Base-by-base conservation (phyloP, 768 basidiomycete species). In the Tylopilus intermedius region DNA sequence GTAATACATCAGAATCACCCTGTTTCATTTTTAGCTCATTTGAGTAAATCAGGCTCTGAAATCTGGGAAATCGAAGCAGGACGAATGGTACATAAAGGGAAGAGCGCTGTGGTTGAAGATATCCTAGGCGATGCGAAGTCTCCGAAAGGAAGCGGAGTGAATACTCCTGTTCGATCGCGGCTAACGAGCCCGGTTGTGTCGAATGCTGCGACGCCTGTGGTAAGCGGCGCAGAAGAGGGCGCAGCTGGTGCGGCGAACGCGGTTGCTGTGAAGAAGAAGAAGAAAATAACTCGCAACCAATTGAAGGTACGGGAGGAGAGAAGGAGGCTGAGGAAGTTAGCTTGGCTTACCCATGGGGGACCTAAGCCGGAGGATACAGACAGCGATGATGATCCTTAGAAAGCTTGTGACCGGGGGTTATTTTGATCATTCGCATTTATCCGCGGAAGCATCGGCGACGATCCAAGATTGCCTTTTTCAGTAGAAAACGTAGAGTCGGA, bases 61-160 rank as follows among this genome's bases (percentile, higher is more conserved):
- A 94, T 94, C 58, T 98, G 95, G 94, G 80, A 94, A 64, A 83
- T 98, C 62, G 91, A 94, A 46, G 83, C 70, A 46, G 94, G 94
- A 10, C 80, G 80, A 27, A 77, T 98, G 72, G 84, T 84, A 32
- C 89, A 89, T 59, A 84, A 92, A 75, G 94, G 94, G 63, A 97
- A 96, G 71, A 74, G 79, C 4, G 83, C 90, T 13, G 76, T 93
- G 42, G 77, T 93, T 41, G 94, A 97, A 62, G 93, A 94, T 61
- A 80, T 80, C 2, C 86, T 94, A 65, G 76, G 80, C 49, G 86
- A 89, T 66, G 70, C 71, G 55, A 86, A 82, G 68, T 80, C 83
- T 15, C 79, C 82, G 5, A 86, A 76, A 68, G 85, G 86, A 41
- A 89, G 86, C 62, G 82, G 83, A 22, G 64, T 72, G 14, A 87